Evolutionary conservation across 169 alveolate species (phyloP).

Genomic region (Cryptosporidium canis): DNA sequence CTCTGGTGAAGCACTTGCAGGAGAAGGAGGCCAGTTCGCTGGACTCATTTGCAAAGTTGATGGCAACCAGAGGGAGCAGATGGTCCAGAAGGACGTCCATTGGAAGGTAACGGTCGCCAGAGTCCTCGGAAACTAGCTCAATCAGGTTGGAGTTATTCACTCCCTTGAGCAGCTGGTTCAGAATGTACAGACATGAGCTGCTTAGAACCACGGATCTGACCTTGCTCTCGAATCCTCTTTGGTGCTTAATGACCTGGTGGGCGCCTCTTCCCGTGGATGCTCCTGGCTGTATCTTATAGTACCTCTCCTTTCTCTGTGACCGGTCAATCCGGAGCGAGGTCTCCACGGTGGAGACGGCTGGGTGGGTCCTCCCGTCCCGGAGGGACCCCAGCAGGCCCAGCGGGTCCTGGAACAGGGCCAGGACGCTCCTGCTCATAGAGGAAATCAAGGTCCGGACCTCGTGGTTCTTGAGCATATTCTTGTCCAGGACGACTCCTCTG

Average conservation of each 20-base stretch:
- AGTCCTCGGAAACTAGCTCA: neutral
- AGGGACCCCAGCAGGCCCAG: neutral
- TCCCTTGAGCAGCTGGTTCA: conserved; percentile 29
- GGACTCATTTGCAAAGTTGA: conserved; percentile 26
- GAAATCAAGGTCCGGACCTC: conserved; percentile 2
- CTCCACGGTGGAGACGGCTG: neutral
- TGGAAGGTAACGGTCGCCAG: neutral
- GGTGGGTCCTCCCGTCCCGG: neutral
- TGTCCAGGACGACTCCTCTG: conserved; percentile 7
- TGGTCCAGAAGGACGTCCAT: neutral
- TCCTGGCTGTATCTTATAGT: conserved; percentile 51
- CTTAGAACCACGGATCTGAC: conserved; percentile 17
- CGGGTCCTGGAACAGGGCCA: conserved; percentile 41
- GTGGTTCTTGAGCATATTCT: neutral
- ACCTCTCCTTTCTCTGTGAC: conserved; percentile 6
- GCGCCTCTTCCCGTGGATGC: conserved; percentile 65
- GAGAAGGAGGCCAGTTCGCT: conserved; percentile 46
- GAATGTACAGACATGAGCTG: conserved; percentile 11
- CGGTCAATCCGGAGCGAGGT: neutral
- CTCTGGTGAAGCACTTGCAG: conserved; percentile 13
- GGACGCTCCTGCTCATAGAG: neutral
- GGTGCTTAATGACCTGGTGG: conserved; percentile 49
- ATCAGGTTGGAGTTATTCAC: neutral
- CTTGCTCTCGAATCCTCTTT: conserved; percentile 49
- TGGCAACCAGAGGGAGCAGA: neutral